phyloP scores from a whole-genome alignment of 345 rosid species.

The Anastatica hierochuntica region DNA sequence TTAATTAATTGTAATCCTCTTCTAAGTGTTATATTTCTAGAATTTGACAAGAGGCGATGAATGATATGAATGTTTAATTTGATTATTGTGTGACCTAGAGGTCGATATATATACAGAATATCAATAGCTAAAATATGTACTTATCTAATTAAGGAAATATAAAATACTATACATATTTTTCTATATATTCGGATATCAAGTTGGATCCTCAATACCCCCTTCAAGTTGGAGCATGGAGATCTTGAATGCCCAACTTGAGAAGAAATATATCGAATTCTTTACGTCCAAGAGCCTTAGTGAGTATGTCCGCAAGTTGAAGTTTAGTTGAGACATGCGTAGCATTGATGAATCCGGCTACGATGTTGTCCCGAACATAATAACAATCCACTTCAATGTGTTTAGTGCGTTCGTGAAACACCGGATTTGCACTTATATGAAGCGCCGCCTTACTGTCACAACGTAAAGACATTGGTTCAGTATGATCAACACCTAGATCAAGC shows the following conservation, averaged over 20 bases:
- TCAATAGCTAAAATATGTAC: no score
- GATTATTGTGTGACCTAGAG: no score
- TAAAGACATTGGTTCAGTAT: neutral
- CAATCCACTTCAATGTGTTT: neutral
- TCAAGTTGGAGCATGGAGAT: no score
- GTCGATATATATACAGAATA: no score
- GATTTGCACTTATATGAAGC: neutral
- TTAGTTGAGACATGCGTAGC: neutral
- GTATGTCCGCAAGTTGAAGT: neutral
- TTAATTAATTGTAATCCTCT: no score
- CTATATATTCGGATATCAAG: no score
- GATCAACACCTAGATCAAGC: neutral
- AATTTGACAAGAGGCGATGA: no score
- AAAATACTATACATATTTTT: no score
- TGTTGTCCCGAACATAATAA: neutral
- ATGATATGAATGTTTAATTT: no score
- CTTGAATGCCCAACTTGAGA: neutral
- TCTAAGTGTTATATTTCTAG: no score
- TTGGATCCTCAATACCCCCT: no score
- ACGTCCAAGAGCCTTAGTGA: neutral
- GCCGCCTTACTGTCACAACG: neutral
- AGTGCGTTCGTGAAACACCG: neutral
- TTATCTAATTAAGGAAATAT: no score
- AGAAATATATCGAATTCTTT: neutral
- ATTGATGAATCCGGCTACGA: neutral